Conservation (phyloP, 139 green algal genomes). For the Haematococcus sp. region DNA sequence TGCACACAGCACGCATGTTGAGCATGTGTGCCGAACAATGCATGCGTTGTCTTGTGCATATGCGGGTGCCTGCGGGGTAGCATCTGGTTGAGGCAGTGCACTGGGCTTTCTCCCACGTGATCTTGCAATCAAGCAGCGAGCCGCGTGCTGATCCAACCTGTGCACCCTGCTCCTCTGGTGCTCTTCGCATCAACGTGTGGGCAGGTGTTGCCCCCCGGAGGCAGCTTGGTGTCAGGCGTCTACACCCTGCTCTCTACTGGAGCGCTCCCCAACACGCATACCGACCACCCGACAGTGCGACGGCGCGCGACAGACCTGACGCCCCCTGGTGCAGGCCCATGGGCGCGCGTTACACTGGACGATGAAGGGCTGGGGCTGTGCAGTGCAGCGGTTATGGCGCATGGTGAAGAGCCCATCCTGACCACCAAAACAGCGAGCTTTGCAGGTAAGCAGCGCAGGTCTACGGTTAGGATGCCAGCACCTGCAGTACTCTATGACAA, state of each 20-base stretch:
- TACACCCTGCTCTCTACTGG: conserved; percentile 36
- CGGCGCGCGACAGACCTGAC: not conserved
- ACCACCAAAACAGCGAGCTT: conserved; percentile 43
- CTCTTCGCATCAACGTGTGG: too few species aligned
- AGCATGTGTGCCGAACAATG: too few species aligned
- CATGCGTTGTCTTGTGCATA: too few species aligned
- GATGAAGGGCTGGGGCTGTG: conserved; percentile 1
- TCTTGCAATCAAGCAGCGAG: too few species aligned
- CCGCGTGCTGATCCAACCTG: too few species aligned
- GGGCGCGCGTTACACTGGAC: not conserved
- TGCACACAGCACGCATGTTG: too few species aligned
- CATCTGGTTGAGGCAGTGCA: too few species aligned
- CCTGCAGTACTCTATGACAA: too few species aligned
- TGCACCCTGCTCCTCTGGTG: too few species aligned
- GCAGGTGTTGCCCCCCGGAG: not conserved
- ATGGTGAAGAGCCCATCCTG: conserved; percentile 28
- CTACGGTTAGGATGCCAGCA: too few species aligned
- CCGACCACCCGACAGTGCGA: conserved; percentile 24
- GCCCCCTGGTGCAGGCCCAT: not conserved
- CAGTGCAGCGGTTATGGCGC: conserved; percentile 12
- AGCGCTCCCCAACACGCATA: conserved; percentile 18
- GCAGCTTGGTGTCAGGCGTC: conserved; percentile 20
- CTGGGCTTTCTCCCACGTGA: too few species aligned
- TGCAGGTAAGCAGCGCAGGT: conserved; percentile 6
- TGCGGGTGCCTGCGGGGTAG: too few species aligned